phyloP scores from a whole-genome alignment of 495 filamentous ascomycete species.

The Cudoniella acicularis region DNA sequence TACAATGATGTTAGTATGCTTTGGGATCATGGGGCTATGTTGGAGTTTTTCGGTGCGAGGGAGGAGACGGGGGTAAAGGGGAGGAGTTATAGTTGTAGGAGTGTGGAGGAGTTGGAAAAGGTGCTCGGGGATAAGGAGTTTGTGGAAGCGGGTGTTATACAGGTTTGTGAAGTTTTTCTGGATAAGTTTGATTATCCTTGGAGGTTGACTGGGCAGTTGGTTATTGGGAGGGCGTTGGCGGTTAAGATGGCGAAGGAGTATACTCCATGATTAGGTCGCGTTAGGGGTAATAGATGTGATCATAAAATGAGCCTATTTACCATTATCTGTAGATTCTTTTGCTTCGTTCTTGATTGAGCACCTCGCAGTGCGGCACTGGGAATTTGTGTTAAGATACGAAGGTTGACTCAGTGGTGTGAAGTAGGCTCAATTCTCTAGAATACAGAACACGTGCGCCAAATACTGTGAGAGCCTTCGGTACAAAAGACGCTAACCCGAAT shows the following conservation, averaged over 20 bases:
- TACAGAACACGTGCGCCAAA: no score
- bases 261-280: no score
- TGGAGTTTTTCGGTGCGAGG: constrained; percentile 31
- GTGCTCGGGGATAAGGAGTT: constrained; percentile 37
- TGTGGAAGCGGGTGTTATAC: constrained; percentile 32
- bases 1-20: constrained; percentile 46
- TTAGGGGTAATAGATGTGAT: no score
- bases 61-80: constrained; percentile 4
- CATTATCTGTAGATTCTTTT: no score
- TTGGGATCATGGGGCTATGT: constrained; percentile 41
- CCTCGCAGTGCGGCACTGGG: no score
- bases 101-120: constrained; percentile 33
- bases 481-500: no score
- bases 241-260: not conserved
- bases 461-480: no score
- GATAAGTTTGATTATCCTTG: constrained; percentile 14
- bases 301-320: no score
- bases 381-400: no score
- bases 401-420: no score
- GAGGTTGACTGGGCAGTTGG: constrained; percentile 2
- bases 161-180: constrained; percentile 17
- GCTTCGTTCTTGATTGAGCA: no score
- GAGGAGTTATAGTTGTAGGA: constrained; percentile 31
- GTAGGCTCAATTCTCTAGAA: no score
- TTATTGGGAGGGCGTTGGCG: not conserved